These are phyloP conservation scores for Ampelocalamus luodianensis DNA, from an alignment of 176 grass and related monocot genomes.

Conservation along the genomic window DNA sequence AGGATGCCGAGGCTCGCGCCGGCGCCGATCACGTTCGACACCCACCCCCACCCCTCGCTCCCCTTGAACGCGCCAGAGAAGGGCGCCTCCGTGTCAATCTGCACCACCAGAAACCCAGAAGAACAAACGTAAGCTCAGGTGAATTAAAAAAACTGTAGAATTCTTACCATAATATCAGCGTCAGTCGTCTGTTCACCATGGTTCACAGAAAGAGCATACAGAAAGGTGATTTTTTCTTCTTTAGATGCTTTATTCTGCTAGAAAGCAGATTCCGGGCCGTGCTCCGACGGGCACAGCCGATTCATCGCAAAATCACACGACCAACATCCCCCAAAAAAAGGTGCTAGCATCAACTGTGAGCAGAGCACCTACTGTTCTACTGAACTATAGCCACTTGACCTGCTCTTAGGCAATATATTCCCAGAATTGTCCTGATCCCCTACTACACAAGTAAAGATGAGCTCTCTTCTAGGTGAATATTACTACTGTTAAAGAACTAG, in stretches of 20 bases:
- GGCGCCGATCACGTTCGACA: constrained; percentile 76
- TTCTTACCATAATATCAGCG: neutral
- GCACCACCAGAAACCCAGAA: neutral
- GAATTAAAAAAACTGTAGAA: neutral
- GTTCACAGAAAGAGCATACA: neutral
- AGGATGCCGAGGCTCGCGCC: constrained; percentile 91
- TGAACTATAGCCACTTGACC: constrained; percentile 11
- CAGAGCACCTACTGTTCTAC: neutral
- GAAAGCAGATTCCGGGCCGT: constrained; percentile 1
- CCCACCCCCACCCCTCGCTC: constrained; percentile 66
- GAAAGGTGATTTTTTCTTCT: neutral
- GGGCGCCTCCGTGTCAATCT: constrained; percentile 87
- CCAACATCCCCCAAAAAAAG: constrained; percentile 30
- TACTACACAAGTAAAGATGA: neutral
- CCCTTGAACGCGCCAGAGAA: constrained; percentile 83
- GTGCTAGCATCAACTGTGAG: neutral
- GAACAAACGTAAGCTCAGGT: neutral
- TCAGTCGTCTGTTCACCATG: neutral
- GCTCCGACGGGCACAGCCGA: constrained; percentile 39
- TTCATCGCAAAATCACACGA: neutral
- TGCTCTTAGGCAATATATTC: constrained; percentile 37
- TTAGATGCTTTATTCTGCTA: neutral
- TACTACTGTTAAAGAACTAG: too few relatives aligned
- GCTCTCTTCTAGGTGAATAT: neutral
- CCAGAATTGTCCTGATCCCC: neutral